Percentiles rank a stretch among this genome's conserved stretches.
phyloP scores from a whole-genome alignment of 768 basidiomycete species.

The Fistulinella prunicolor region DNA sequence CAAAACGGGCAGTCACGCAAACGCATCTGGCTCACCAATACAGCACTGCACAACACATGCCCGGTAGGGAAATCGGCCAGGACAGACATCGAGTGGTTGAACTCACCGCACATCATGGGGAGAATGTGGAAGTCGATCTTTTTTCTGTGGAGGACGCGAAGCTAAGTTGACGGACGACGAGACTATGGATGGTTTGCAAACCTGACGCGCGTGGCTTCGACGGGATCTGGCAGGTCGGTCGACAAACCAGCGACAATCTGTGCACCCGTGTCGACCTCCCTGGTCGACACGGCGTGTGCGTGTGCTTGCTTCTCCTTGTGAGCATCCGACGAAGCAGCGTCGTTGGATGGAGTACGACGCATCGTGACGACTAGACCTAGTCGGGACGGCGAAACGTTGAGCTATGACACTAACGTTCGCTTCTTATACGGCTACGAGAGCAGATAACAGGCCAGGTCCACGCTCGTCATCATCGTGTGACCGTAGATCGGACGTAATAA shows the following conservation, averaged over 20 bases:
- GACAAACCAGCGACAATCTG: conserved; percentile 48
- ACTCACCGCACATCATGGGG: conserved; percentile 71
- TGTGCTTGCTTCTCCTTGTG: conserved; percentile 14
- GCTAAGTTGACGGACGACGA: too few relatives aligned
- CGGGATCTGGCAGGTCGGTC: conserved; percentile 46
- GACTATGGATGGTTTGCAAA: conserved; percentile 24
- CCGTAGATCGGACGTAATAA: too few relatives aligned
- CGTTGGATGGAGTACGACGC: conserved; percentile 8
- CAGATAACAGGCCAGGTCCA: too few relatives aligned
- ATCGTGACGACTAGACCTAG: too few relatives aligned
- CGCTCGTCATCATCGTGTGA: too few relatives aligned
- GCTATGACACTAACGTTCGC: too few relatives aligned
- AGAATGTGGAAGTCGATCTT: conserved; percentile 70
- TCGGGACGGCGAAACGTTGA: too few relatives aligned
- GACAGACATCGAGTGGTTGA: too few relatives aligned
- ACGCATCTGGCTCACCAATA: conserved; percentile 43
- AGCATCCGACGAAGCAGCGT: conserved; percentile 7
- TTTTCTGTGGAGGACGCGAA: conserved; percentile 37
- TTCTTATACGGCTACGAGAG: too few relatives aligned
- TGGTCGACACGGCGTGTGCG: conserved; percentile 34
- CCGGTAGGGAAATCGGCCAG: too few relatives aligned
- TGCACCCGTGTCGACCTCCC: conserved; percentile 62
- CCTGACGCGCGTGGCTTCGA: conserved; percentile 52
- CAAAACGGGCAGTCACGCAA: background rate
- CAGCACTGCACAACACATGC: conserved; percentile 37